Evolutionary conservation across 2,329 filamentous ascomycete species (phyloP).

Genomic region (Neocatenulostroma microsporum): DNA sequence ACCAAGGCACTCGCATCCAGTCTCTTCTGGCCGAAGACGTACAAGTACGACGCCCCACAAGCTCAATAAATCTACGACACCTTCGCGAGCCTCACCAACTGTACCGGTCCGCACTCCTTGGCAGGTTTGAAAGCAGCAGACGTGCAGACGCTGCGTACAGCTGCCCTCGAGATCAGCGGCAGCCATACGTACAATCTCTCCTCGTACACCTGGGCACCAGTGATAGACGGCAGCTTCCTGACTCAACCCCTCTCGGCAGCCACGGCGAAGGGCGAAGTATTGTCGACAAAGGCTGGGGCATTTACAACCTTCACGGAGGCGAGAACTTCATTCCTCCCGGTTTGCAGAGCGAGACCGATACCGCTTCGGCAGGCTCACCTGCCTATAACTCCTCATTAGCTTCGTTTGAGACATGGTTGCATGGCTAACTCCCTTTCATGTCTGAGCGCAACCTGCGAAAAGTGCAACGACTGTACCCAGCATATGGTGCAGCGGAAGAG

Average conservation of each 20-base stretch:
- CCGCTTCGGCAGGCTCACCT: constrained; percentile 21
- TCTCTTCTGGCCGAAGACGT: constrained; percentile 55
- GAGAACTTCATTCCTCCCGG: constrained; percentile 53
- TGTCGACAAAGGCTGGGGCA: constrained; percentile 42
- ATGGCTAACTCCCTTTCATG: constrained; percentile 47
- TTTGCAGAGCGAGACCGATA: constrained; percentile 29
- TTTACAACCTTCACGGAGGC: constrained; percentile 57
- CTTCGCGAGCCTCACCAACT: constrained; percentile 43
- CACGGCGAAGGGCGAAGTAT: constrained; percentile 35
- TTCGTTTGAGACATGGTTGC: constrained; percentile 48
- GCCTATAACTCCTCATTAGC: constrained; percentile 43
- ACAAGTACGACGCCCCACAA: constrained; percentile 43
- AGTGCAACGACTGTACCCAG: constrained; percentile 43
- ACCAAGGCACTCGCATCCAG: constrained; percentile 44
- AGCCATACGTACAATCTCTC: constrained; percentile 48
- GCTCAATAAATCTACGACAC: constrained; percentile 45
- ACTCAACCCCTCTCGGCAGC: constrained; percentile 40
- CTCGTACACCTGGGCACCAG: constrained; percentile 53
- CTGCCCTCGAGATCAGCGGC: constrained; percentile 42
- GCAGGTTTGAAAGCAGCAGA: constrained; percentile 48
- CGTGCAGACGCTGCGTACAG: constrained; percentile 46
- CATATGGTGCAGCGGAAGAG: constrained; percentile 40
- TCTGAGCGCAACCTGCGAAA: constrained; percentile 31
- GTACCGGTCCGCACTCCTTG: constrained; percentile 41
- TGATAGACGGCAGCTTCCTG: constrained; percentile 51